Conservation (phyloP, 352 stramenopile species). For the Nothophytophthora sp. region DNA sequence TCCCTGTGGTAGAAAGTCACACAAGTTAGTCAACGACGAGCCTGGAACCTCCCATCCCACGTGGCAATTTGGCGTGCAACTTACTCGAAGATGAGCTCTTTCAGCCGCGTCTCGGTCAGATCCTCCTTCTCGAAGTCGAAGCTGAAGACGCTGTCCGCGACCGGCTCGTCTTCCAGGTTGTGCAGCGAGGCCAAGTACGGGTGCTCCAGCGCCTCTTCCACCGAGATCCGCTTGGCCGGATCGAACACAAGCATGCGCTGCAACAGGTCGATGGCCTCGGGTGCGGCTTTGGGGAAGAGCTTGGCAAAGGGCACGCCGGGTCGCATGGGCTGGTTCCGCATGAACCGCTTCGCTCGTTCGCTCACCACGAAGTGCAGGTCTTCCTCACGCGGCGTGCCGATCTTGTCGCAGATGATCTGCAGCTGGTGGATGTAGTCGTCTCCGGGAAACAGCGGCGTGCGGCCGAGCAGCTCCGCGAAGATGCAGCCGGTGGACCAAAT, state of each 20-base stretch:
- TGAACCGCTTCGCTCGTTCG: conserved; percentile 86
- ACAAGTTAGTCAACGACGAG: background rate
- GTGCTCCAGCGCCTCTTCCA: conserved; percentile 91
- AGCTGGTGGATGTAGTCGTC: conserved; percentile 99
- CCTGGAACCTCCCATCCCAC: no score
- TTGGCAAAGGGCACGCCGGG: conserved; percentile 68
- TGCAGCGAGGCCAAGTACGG: conserved; percentile 92
- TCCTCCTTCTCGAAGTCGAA: conserved; percentile 92
- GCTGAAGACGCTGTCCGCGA: conserved; percentile 73
- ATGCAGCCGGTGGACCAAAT: conserved; percentile 96
- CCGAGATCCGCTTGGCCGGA: conserved; percentile 88
- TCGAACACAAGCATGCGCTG: conserved; percentile 91
- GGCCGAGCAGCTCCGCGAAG: conserved; percentile 91
- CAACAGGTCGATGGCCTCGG: conserved; percentile 76
- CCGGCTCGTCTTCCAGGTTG: conserved; percentile 92
- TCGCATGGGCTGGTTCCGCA: conserved; percentile 83
- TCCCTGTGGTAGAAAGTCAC: conserved; percentile 33
- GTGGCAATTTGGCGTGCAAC: no score
- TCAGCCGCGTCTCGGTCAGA: conserved; percentile 74
- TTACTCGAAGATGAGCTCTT: conserved; percentile 89
- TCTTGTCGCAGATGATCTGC: conserved; percentile 93
- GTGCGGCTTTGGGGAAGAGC: conserved; percentile 74
- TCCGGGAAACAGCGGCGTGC: conserved; percentile 92
- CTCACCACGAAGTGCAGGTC: conserved; percentile 93
- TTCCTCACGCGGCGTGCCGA: conserved; percentile 85